Evolutionary conservation across 192 early-diverging fungal species (phyloP), one percentile per base, ranked within the genome.

Genomic region (Rhizoclosmatium sp.): DNA sequence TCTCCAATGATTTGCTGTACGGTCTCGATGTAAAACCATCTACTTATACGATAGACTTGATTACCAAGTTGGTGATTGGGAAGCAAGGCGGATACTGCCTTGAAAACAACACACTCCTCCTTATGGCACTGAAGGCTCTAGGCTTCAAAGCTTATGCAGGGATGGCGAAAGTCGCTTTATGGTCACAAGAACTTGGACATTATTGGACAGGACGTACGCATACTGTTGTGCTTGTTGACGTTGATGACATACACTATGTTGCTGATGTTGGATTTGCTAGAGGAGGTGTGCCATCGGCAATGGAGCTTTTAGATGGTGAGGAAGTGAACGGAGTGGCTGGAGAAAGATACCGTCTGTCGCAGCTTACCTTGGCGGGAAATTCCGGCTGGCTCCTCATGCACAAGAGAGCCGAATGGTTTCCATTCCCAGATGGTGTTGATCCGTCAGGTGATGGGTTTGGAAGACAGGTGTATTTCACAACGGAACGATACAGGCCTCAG

Each of bases 31-130:
- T 41, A 16, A 58, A 71, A 23, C 31, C 44, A 21, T 16, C 14
- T 7, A 10, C 41, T 9, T 12, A 44, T 2, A 10, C 31, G n/a
- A 49, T 14, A 14, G 70, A 21, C 16, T 23, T 59, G 14, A 10
- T 56, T 59, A n/a, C 9, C 0, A 16, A 14, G 7, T 7, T 71
- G 19, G 56, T 71, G 3, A 39, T 19, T 2, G 16, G 41, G 14
- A 31, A 44, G 31, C 70, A 49, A 14, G 70, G 70, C 51, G 70
- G 70, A 31, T 71, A 71, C 56, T 71, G 70, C 51, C 56, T 71
- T 12, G 48, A 71, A 58, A n/a, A 23, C 10, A 71, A 71, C 70
- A 71, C 49, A 21, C 54, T 71, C 44, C 41, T 71, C n/a, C 7
- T 71, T 31, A 23, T 49, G 21, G 70, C 54, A 4, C 44, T 71